Evolutionary conservation across 1,284 basidiomycete genomes (phyloP), one percentile per base, ranked within the genome.

Genomic region (Rhodofomes roseus): DNA sequence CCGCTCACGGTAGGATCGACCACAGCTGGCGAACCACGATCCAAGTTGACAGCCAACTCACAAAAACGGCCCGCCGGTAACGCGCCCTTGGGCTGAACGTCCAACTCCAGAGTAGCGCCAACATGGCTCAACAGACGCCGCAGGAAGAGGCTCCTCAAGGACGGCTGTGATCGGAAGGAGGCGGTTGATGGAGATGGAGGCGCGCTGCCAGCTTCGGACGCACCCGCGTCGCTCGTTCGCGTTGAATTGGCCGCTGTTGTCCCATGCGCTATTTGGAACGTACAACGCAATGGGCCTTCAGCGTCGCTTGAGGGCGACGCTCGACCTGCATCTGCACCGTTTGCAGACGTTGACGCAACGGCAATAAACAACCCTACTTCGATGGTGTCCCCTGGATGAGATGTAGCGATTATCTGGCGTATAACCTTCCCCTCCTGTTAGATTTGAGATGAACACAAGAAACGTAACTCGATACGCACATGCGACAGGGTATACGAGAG

Each of bases 341-440:
- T 44, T 22, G 25, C n/a, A 5, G 12, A 31, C 4, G 20, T 4
- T 16, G 12, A 20, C 14, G 34, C 9, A 39, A 58, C 70, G 57
- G 80, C 77, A 56, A 94, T 79, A 64, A 86, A 85, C n/a, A 97
- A 81, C 4, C 95, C 93, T 53, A 97, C 76, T 69, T 96, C 94
- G 55, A 98, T 83, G n/a, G 90, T 88, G 68, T 96, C 94, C 4
- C 92, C 92, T 48, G 73, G 76, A 53, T 76, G 75, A 4, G 92
- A 79, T 31, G 86, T 86, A 36, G 79, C 77, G 34, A 97, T 76
- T 44, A 96, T 81, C 79, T 96, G 95, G 22, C 93, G 90, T 48
- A 95, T 74, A 59, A 96, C 81, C 94, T 97, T 68, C 12, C 29
- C 11, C 25, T 39, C 29, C 36, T 7, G 58, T 70, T 37, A 68